phyloP scores from a whole-genome alignment of 768 basidiomycete species.

The Phaeotremella fagi region DNA sequence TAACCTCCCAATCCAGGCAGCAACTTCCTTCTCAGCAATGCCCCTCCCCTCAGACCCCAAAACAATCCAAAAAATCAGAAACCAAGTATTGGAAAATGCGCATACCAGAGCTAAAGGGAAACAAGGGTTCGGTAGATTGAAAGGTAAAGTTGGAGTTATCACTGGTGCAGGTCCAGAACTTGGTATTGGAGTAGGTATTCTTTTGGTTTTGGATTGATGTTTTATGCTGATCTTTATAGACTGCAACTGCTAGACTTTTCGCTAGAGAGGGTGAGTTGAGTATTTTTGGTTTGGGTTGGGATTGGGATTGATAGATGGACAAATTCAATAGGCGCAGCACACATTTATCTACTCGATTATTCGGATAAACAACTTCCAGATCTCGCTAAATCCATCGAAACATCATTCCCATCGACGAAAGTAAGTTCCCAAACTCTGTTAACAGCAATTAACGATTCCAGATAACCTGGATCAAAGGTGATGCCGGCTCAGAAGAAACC shows the following conservation, averaged over 20 bases:
- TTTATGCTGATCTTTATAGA: constrained; percentile 9
- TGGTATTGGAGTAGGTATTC: constrained; percentile 71
- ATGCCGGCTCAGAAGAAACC: constrained; percentile 72
- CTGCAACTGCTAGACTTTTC: constrained; percentile 30
- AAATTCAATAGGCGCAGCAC: constrained; percentile 59
- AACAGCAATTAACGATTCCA: constrained; percentile 45
- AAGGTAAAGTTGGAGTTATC: constrained; percentile 75
- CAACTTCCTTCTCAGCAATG: background rate
- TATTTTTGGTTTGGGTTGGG: background rate
- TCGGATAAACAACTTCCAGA: constrained; percentile 63
- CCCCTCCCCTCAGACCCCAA: background rate
- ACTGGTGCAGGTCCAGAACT: constrained; percentile 81
- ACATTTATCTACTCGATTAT: constrained; percentile 73
- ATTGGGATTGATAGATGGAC: background rate
- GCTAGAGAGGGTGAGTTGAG: constrained; percentile 10
- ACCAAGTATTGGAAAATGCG: constrained; percentile 13
- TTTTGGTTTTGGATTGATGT: background rate
- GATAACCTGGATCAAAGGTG: constrained; percentile 73
- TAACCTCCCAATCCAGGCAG: background rate
- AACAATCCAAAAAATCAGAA: constrained; percentile 5
- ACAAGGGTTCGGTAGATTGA: constrained; percentile 52
- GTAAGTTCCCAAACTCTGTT: constrained; percentile 49
- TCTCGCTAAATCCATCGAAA: constrained; percentile 64
- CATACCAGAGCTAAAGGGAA: constrained; percentile 2
- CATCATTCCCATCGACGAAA: constrained; percentile 71